Percentiles rank a stretch among this genome's conserved stretches.
These are phyloP conservation scores for Aspergillus indologenus DNA, from an alignment of 495 filamentous ascomycete genomes.

Conservation along the genomic window DNA sequence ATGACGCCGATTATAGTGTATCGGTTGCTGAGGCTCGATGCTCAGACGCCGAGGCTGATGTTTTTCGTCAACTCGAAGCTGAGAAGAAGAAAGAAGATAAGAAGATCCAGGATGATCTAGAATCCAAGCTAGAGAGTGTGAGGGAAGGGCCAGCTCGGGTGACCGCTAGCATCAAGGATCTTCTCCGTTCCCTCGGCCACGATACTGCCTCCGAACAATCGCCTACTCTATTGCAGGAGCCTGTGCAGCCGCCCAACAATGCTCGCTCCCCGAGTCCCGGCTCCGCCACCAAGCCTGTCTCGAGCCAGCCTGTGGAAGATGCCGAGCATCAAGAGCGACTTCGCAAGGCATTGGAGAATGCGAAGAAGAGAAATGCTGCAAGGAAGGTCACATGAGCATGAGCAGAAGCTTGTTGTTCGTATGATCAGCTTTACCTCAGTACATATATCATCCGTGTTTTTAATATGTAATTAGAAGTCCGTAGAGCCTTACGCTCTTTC, in stretches of 20 bases:
- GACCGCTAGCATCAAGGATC: constrained; percentile 26
- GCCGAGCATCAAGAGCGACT: constrained; percentile 44
- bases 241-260: constrained; percentile 17
- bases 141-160: constrained; percentile 40
- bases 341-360: constrained; percentile 46
- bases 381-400: constrained; percentile 17
- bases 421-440: background rate
- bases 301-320: constrained; percentile 26
- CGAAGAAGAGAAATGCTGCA: constrained; percentile 49
- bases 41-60: constrained; percentile 40
- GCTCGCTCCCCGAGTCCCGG: constrained; percentile 18
- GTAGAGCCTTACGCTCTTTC: background rate
- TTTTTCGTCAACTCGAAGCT: constrained; percentile 42
- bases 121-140: constrained; percentile 48
- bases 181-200: constrained; percentile 32
- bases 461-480: background rate
- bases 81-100: constrained; percentile 53
- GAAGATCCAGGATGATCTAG: constrained; percentile 43
- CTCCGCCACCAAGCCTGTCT: constrained; percentile 15
- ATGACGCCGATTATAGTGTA: constrained; percentile 52
- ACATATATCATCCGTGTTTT: background rate
- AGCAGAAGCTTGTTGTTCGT: background rate
- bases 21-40: constrained; percentile 52
- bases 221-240: constrained; percentile 9
- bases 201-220: constrained; percentile 24